Evolutionary conservation across 345 rosid genomes (phyloP), one percentile per base, ranked within the genome.

Genomic region (Raphanus sativus): DNA sequence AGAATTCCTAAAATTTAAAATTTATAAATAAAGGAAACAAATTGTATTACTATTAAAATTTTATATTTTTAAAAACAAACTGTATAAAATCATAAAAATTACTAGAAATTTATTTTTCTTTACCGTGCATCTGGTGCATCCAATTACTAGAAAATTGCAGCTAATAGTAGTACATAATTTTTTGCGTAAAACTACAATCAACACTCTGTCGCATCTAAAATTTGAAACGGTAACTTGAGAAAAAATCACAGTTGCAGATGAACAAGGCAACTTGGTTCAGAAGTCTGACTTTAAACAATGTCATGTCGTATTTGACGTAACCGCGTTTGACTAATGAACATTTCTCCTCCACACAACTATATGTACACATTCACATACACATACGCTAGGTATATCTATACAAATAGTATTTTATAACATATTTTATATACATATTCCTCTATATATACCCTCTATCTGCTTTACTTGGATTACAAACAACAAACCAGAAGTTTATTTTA

Each of bases 381-480:
- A 45, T 13, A 45, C 52, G 52, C 52, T 12, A n/a, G 5, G 2
- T 4, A 45, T 45, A 45, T 45, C 52, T 45, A 45, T 45, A 45
- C 13, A 13, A 45, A 5, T 48, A 48, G 55, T 48, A 48, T 48
- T n/a, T 42, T 42, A 36, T 36, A 52, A 52, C 24, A 50, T 65
- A 21, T 40, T 12, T n/a, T 48, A 64, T 34, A 67, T 66, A 66
- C 61, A 72, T 34, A 60, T 71, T 16, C 60, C 40, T 78, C 67
- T 25, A 24, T 50, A 62, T 59, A 56, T 50, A 56, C 61, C 28
- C 28, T 16, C 75, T 68, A 74, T 73, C 75, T 6, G 1, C 69
- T 73, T 67, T 68, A 67, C 68, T 66, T 60, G 40, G 40, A 15
- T 71, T 62, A 50, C 65, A 34, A 48, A 74, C 45, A 48, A 74